phyloP scores from a whole-genome alignment of 495 filamentous ascomycete species.

The Viridothelium virens region DNA sequence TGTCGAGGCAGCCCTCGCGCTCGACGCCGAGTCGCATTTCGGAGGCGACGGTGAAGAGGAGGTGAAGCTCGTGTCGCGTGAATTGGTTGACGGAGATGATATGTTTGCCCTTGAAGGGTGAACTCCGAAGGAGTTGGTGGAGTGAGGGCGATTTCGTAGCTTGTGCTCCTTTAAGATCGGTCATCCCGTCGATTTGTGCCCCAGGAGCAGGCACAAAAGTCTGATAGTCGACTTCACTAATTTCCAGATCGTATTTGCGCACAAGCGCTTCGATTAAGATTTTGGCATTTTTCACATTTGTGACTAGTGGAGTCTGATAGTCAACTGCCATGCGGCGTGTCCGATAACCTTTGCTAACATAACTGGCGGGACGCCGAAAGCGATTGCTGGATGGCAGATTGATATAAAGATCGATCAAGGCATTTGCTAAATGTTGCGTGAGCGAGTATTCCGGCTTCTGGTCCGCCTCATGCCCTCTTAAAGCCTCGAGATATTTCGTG shows the following conservation, averaged over 20 bases:
- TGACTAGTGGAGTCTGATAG: conserved; percentile 94
- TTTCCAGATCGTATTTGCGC: conserved; percentile 72
- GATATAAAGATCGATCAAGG: conserved; percentile 96
- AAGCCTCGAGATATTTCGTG: conserved; percentile 83
- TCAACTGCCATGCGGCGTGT: conserved; percentile 97
- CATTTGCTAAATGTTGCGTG: conserved; percentile 90
- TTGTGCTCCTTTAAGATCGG: conserved; percentile 10
- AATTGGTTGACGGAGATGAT: conserved; percentile 88
- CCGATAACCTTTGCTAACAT: conserved; percentile 94
- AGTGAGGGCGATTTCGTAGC: conserved; percentile 46
- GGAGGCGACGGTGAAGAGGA: conserved; percentile 90
- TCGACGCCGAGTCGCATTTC: conserved; percentile 93
- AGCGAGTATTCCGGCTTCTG: conserved; percentile 95
- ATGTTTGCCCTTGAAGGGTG: conserved; percentile 76
- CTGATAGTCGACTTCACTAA: conserved; percentile 79
- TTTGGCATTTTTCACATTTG: conserved; percentile 99
- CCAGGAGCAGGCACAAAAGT: conserved; percentile 43
- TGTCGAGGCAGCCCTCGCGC: conserved; percentile 76
- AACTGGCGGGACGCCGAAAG: conserved; percentile 89
- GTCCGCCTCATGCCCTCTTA: conserved; percentile 57
- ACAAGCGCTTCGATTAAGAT: conserved; percentile 90
- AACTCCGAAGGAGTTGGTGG: conserved; percentile 63
- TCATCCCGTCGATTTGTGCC: not conserved
- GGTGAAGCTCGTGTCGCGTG: conserved; percentile 73
- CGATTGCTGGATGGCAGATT: conserved; percentile 97